phyloP scores from a whole-genome alignment of 371 early-diverging fungal species.

The Smittium culicis region DNA sequence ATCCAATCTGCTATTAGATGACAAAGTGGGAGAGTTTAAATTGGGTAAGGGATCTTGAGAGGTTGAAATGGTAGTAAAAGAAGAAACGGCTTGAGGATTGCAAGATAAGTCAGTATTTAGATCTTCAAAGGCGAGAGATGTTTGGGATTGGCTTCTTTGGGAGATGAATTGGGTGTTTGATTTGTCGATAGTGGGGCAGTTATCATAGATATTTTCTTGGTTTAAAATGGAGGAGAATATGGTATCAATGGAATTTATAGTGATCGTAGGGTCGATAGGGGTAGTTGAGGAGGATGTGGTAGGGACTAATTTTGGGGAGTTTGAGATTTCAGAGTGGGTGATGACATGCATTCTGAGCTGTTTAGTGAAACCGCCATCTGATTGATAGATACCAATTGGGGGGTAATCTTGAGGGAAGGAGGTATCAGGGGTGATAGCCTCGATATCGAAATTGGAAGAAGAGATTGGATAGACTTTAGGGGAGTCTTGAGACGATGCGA shows the following conservation, averaged over 20 bases:
- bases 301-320: not conserved
- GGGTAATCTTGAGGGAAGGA: too few relatives aligned
- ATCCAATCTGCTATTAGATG: too few relatives aligned
- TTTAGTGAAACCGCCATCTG: too few relatives aligned
- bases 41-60: not conserved
- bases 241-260: not conserved
- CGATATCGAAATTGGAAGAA: too few relatives aligned
- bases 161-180: not conserved
- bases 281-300: not conserved
- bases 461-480: too few relatives aligned
- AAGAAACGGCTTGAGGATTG: not conserved
- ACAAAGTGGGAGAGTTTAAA: not conserved
- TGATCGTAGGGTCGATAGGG: not conserved
- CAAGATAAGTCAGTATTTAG: not conserved
- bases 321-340: too few relatives aligned
- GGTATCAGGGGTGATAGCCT: too few relatives aligned
- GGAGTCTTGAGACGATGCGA: too few relatives aligned
- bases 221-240: not conserved
- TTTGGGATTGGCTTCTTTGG: too few relatives aligned
- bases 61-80: not conserved
- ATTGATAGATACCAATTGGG: too few relatives aligned
- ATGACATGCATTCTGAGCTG: too few relatives aligned
- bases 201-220: not conserved
- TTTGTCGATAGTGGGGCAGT: not conserved
- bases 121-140: too few relatives aligned